Conservation (phyloP, 495 filamentous ascomycete species). For the Penicillium bovifimosum region DNA sequence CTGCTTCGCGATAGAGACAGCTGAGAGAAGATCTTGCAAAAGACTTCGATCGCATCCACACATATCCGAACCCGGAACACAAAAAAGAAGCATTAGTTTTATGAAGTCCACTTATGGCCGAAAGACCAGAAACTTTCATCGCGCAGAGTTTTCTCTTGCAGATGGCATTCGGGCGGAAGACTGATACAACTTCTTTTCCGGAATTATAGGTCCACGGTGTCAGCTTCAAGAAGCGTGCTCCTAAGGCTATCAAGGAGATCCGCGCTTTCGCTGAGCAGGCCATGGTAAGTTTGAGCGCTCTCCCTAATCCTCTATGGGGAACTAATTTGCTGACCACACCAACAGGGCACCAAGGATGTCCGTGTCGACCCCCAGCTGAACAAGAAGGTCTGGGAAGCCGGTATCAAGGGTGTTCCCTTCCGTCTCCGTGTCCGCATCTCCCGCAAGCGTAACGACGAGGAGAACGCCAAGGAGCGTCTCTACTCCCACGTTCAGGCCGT, state of each 20-base stretch:
- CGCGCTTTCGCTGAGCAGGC: slow-evolving; percentile 81
- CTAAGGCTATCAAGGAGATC: slow-evolving; percentile 98
- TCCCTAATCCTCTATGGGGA: background rate
- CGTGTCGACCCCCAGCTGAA: slow-evolving; percentile 96
- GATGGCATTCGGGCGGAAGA: slow-evolving; percentile 60
- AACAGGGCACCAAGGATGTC: slow-evolving; percentile 92
- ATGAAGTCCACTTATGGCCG: slow-evolving; percentile 63
- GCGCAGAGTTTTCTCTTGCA: slow-evolving; percentile 31
- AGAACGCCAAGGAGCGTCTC: slow-evolving; percentile 95
- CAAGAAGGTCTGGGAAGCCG: slow-evolving; percentile 99
- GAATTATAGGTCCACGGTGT: slow-evolving; percentile 80
- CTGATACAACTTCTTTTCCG: slow-evolving; percentile 43
- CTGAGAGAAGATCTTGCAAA: slow-evolving; percentile 8
- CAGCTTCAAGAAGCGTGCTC: slow-evolving; percentile 99
- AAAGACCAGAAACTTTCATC: slow-evolving; percentile 21
- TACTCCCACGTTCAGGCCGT: slow-evolving; percentile 99
- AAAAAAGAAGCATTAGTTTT: slow-evolving; percentile 56
- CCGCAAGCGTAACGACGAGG: slow-evolving; percentile 99
- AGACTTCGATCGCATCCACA: slow-evolving; percentile 11
- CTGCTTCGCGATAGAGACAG: slow-evolving; percentile 2
- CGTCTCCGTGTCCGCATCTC: slow-evolving; percentile 95
- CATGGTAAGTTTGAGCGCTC: slow-evolving; percentile 67
- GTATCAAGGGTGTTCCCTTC: slow-evolving; percentile 97
- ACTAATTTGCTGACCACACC: background rate
- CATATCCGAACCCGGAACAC: slow-evolving; percentile 15